Percentiles rank a stretch among this genome's conserved stretches.
These are phyloP conservation scores for Fusarium sp. DNA, from an alignment of 2,329 filamentous ascomycete genomes.

Conservation along the genomic window DNA sequence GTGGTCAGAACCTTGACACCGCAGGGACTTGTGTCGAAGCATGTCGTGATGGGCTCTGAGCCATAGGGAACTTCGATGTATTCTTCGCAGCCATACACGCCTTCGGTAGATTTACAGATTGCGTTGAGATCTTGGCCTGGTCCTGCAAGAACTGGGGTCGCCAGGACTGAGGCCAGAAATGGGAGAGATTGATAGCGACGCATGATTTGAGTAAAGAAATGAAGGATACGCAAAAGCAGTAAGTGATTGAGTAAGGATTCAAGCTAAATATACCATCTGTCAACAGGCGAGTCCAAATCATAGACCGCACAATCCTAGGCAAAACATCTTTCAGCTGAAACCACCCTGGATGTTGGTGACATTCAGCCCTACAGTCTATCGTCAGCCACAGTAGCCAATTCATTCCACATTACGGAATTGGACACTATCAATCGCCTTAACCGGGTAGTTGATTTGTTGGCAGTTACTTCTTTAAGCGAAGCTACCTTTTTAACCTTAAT, in stretches of 20 bases:
- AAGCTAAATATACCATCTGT: neutral
- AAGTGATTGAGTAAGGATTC: neutral
- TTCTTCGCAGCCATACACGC: slow-evolving; percentile 24
- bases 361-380: neutral
- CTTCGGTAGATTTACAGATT: slow-evolving; percentile 28
- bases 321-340: slow-evolving; percentile 8
- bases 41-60: slow-evolving; percentile 21
- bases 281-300: neutral
- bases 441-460: slow-evolving; percentile 5
- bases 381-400: slow-evolving; percentile 9
- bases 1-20: slow-evolving; percentile 26
- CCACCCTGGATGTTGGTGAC: neutral
- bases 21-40: slow-evolving; percentile 23
- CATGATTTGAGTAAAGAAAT: neutral
- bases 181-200: neutral
- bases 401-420: neutral
- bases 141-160: slow-evolving; percentile 1
- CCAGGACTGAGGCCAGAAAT: neutral
- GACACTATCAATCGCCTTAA: neutral
- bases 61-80: slow-evolving; percentile 21
- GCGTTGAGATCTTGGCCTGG: slow-evolving; percentile 19
- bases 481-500: slow-evolving; percentile 25
- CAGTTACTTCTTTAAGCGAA: neutral
- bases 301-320: neutral
- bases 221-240: rapidly evolving